A percentile compares a stretch with the other conserved stretches of the same genome.
Conservation (phyloP, 768 basidiomycete species). For the Strobilomyces dryophilus region DNA sequence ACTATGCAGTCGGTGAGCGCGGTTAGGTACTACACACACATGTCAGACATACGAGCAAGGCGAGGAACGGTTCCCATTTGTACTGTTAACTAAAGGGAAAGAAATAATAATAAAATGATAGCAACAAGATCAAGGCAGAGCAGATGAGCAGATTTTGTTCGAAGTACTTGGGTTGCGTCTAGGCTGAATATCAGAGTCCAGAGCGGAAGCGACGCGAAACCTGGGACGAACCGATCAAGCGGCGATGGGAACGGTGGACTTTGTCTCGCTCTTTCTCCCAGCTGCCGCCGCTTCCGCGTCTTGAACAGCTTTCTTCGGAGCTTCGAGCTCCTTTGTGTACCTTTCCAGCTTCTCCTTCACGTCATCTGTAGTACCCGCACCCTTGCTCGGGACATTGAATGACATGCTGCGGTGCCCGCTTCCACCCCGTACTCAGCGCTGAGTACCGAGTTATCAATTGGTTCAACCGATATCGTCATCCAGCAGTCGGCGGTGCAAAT, state of each 20-base stretch:
- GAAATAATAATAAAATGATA: constrained; percentile 15
- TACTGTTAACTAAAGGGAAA: constrained; percentile 7
- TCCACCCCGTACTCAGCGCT: too few relatives aligned
- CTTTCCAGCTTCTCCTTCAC: constrained; percentile 48
- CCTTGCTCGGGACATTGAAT: constrained; percentile 48
- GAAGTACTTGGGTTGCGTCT: constrained; percentile 12
- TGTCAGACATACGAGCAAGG: constrained; percentile 8
- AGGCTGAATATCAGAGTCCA: background rate
- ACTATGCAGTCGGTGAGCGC: constrained; percentile 7
- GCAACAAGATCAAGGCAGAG: constrained; percentile 17
- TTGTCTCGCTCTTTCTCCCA: constrained; percentile 55
- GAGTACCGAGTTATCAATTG: too few relatives aligned
- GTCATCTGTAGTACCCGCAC: constrained; percentile 22
- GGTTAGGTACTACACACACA: constrained; percentile 23
- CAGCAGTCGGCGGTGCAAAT: too few relatives aligned
- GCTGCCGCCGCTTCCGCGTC: constrained; percentile 58
- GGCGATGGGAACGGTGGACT: constrained; percentile 41
- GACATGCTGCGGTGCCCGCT: constrained; percentile 69
- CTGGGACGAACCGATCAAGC: constrained; percentile 19
- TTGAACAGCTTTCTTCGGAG: constrained; percentile 63
- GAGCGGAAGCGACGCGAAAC: background rate
- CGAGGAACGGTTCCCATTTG: constrained; percentile 6
- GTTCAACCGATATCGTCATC: too few relatives aligned
- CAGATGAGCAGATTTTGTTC: constrained; percentile 13
- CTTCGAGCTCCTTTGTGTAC: constrained; percentile 63